phyloP scores from a whole-genome alignment of 257 asterid genomes.

The Cinchona pubescens region DNA sequence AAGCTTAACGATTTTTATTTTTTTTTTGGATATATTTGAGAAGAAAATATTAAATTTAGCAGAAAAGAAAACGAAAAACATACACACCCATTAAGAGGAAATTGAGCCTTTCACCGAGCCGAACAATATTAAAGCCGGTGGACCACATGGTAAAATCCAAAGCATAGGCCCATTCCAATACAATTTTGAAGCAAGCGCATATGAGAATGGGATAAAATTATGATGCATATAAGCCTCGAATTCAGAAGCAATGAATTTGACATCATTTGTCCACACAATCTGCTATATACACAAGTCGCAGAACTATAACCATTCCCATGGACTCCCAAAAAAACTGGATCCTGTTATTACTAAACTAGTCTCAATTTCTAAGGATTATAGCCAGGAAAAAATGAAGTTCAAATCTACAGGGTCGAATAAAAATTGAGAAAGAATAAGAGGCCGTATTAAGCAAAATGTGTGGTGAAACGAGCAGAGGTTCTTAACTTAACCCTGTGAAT shows the following conservation, averaged over 20 bases:
- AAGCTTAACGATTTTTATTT: not conserved
- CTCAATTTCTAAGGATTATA: slow-evolving; percentile 26
- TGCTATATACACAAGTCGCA: slow-evolving; percentile 34
- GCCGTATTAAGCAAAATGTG: slow-evolving; percentile 11
- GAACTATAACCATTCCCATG: slow-evolving; percentile 19
- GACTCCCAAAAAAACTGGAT: slow-evolving; percentile 25
- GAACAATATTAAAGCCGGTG: too few relatives aligned
- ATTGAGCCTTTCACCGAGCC: too few relatives aligned
- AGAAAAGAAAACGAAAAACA: not conserved
- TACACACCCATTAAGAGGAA: not conserved
- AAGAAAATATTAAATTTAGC: not conserved
- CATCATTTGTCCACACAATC: slow-evolving; percentile 20
- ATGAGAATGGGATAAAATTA: not conserved
- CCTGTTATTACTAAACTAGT: slow-evolving; percentile 37
- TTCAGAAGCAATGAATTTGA: slow-evolving; percentile 4
- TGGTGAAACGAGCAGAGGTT: slow-evolving; percentile 8
- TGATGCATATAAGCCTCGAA: not conserved
- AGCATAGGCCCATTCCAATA: not conserved
- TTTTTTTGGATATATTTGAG: not conserved
- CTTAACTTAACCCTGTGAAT: slow-evolving; percentile 5
- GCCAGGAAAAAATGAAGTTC: slow-evolving; percentile 21
- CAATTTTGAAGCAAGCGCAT: not conserved
- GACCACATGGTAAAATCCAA: too few relatives aligned
- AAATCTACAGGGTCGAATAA: slow-evolving; percentile 42
- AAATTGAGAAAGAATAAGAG: slow-evolving; percentile 46